These are phyloP conservation scores for Pterocarpus macrocarpus DNA, from an alignment of 306 rosid species.

Conservation along the genomic window DNA sequence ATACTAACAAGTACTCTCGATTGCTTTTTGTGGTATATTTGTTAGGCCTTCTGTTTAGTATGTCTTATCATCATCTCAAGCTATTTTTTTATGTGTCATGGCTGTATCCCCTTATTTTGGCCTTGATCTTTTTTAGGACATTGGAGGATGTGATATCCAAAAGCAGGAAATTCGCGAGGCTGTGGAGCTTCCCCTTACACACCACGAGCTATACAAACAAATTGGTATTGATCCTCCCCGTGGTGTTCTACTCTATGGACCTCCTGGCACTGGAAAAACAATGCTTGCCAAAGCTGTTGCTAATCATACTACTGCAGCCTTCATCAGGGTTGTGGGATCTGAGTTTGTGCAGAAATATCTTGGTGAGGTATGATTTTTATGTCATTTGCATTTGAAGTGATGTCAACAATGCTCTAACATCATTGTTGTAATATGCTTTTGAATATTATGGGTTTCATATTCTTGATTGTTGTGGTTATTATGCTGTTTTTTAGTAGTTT, in stretches of 20 bases:
- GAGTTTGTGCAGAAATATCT: slow-evolving; percentile 99
- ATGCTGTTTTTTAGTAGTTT: slow-evolving; percentile 1
- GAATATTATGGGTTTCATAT: slow-evolving; percentile 27
- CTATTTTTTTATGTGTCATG: not conserved
- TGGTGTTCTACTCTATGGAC: slow-evolving; percentile 97
- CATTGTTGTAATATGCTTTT: slow-evolving; percentile 1
- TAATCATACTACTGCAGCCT: slow-evolving; percentile 97
- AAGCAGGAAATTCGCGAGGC: slow-evolving; percentile 99
- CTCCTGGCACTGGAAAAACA: slow-evolving; percentile 99
- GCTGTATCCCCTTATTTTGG: not conserved
- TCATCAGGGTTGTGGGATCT: slow-evolving; percentile 98
- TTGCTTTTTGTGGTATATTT: slow-evolving; percentile 2
- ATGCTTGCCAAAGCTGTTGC: slow-evolving; percentile 99
- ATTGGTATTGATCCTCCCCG: slow-evolving; percentile 99
- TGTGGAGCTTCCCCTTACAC: slow-evolving; percentile 96
- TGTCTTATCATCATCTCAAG: slow-evolving; percentile 21
- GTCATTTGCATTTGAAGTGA: slow-evolving; percentile 26
- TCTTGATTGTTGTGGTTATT: not conserved
- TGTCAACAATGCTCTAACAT: not conserved
- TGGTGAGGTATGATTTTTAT: slow-evolving; percentile 84
- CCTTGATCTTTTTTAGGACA: slow-evolving; percentile 63
- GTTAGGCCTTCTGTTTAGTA: slow-evolving; percentile 4
- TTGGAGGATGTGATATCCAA: slow-evolving; percentile 98
- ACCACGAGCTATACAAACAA: slow-evolving; percentile 96
- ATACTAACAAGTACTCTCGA: not conserved